Evolutionary conservation across 768 basidiomycete genomes (phyloP), one percentile per base, ranked within the genome.

Genomic region (Hortiboletus flavorubellus): DNA sequence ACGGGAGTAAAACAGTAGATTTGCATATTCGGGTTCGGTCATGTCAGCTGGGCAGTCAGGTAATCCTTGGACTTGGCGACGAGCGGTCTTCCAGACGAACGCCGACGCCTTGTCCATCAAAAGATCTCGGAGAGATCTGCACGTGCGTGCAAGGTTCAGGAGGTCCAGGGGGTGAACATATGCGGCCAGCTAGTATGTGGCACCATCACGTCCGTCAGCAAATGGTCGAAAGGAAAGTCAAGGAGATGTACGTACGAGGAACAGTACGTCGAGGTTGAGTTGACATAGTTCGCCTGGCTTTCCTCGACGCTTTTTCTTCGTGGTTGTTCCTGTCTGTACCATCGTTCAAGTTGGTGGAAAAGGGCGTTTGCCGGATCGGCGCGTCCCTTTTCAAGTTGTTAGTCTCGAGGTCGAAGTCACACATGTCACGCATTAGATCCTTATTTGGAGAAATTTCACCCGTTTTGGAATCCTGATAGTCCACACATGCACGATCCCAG

Each of bases 11-110:
- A 62, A 81, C 18, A 68, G 70, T 12, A 82, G 72, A 52, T 69
- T 75, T 21, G 75, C 74, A 55, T 75, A 80, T 54, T 77, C 71
- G 1, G 73, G 73, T 51, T 81, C 80, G 18, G 61, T 69, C 35
- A 49, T 15, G 29, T 55, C 54, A 3, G 2, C 21, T 9, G 54
- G 48, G 42, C 48, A 55, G 2, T 50, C 48, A 6, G 80, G 80
- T 7, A 80, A 67, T 8, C 68, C 73, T 21, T 59, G 49, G 12
- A 76, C 63, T 46, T 70, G 72, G 14, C 49, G 49, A 18, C 77
- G 70, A 6, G 53, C 58, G 8, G 50, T 41, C 44, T 52, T 63
- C 69, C 71, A 58, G 56, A 71, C 49, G 54, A 70, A 56, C 66
- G 57, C 47, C 62, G 69, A 52, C 54, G 71, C 23, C 51, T 51